Percentiles rank a stretch among this genome's conserved stretches.
phyloP scores from a whole-genome alignment of 208 protist species.

The Lotmaria passim region DNA sequence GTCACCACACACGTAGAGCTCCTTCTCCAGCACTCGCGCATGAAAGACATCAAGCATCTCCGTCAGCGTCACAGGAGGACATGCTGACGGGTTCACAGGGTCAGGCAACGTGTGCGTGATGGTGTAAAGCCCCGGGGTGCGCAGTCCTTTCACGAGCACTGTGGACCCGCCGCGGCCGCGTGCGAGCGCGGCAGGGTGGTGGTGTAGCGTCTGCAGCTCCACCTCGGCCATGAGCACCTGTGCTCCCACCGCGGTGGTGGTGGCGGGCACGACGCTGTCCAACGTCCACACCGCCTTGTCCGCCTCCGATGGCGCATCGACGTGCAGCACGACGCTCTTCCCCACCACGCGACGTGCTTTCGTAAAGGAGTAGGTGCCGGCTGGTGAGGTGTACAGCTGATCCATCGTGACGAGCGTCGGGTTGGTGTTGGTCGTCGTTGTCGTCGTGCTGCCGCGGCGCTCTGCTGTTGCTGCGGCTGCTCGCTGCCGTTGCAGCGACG shows the following conservation, averaged over 20 bases:
- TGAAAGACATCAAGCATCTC: conserved; percentile 79
- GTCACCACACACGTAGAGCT: conserved; percentile 76
- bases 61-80: conserved; percentile 58
- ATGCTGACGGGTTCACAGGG: conserved; percentile 66
- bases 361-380: conserved; percentile 22
- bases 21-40: conserved; percentile 65
- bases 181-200: conserved; percentile 47
- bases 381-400: conserved; percentile 22
- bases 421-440: background rate
- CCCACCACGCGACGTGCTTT: conserved; percentile 56
- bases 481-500: background rate
- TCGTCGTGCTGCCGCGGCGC: background rate
- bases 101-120: conserved; percentile 64
- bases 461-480: background rate
- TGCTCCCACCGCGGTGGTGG: conserved; percentile 37
- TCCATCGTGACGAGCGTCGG: conserved; percentile 14
- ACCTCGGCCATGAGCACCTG: conserved; percentile 54
- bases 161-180: conserved; percentile 57
- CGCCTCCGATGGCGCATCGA: conserved; percentile 45
- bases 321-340: conserved; percentile 67
- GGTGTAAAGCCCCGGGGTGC: conserved; percentile 78
- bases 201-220: conserved; percentile 46
- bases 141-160: conserved; percentile 58
- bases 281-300: conserved; percentile 47
- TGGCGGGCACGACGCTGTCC: conserved; percentile 39